Evolutionary conservation across 306 rosid genomes (phyloP).

Genomic region (Quercus mongolica): DNA sequence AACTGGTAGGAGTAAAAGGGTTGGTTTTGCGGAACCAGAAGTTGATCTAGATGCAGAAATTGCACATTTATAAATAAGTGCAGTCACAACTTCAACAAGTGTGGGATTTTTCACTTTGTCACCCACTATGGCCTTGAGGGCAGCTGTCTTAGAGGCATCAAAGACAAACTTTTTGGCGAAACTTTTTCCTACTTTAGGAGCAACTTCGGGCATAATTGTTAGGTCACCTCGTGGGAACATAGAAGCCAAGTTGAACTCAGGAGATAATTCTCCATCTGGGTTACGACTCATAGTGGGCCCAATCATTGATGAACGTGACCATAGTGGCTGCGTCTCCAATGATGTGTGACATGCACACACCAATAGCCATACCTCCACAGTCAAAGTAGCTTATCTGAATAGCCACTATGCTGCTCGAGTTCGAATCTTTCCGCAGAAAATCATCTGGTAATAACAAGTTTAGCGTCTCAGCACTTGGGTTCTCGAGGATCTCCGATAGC

Average conservation of each 20-base stretch:
- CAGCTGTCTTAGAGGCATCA: slow-evolving; percentile 13
- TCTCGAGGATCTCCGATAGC: slow-evolving; percentile 27
- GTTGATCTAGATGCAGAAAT: slow-evolving; percentile 13
- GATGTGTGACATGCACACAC: slow-evolving; percentile 48
- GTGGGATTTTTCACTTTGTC: slow-evolving; percentile 29
- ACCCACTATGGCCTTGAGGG: slow-evolving; percentile 25
- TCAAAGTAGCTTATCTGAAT: slow-evolving; percentile 38
- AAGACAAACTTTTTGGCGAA: slow-evolving; percentile 36
- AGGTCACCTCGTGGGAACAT: slow-evolving; percentile 20
- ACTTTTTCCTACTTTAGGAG: neutral
- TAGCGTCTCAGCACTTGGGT: slow-evolving; percentile 4
- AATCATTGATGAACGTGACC: slow-evolving; percentile 36
- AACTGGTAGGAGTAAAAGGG: neutral
- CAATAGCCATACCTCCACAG: slow-evolving; percentile 46
- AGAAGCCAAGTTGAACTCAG: neutral
- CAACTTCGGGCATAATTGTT: slow-evolving; percentile 3
- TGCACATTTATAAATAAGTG: slow-evolving; percentile 24
- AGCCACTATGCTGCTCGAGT: slow-evolving; percentile 1
- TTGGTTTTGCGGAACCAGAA: neutral
- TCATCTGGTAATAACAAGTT: slow-evolving; percentile 29
- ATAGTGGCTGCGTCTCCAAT: slow-evolving; percentile 37
- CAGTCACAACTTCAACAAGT: slow-evolving; percentile 37
- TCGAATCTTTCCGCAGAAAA: slow-evolving; percentile 20
- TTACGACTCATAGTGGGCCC: slow-evolving; percentile 35
- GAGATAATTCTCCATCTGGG: neutral